Base-by-base conservation (phyloP, 805 yeast genomes). In the Metschnikowia hibisci region DNA sequence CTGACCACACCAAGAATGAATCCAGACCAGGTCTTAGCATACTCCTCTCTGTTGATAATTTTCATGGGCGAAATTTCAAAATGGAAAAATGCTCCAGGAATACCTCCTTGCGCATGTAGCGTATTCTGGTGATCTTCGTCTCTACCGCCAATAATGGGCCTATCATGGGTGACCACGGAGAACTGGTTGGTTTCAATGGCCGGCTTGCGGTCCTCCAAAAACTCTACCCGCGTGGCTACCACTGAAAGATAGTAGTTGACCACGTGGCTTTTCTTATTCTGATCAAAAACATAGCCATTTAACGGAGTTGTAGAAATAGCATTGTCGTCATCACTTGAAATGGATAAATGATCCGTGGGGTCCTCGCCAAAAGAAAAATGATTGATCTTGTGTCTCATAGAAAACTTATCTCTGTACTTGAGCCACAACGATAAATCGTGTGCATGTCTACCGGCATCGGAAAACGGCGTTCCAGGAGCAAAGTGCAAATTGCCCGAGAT, bases 11-110 rank as follows among this genome's bases (percentile, higher is more conserved):
- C 88, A 46, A 89, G 68, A 20, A 88, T 56, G 59, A 90, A 89
- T 1, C 89, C 86, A 25, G 90, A 82, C 82, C 93, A 85, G 2
- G 93, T 76, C 60, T 82, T 84, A 43, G 78, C 75, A 55, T 77
- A 78, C 50, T 73, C 81, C 63, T 93, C 95, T 45, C 79, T 74
- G 66, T 91, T 88, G 57, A 90, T 86, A 40, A 93, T 89, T 60
- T 89, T 88, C 71, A 93, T 73, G 9, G 98, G 96, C 44, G 95
- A 82, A 62, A 93, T 89, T 57, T 93, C 98, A 66, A 90, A 90
- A 55, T 82, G 72, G 68, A 93, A 79, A 62, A 81, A 87, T 3
- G 89, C 74, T 4, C 97, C 96, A 0, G 99, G 98, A 12, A 84
- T 70, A 6, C 99, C 99, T 13, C 97, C 96, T 43, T 79, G 70